Percentiles rank a stretch among this genome's conserved stretches.
These are phyloP conservation scores for Erodium maritimum DNA, from an alignment of 345 rosid genomes.

Conservation along the genomic window DNA sequence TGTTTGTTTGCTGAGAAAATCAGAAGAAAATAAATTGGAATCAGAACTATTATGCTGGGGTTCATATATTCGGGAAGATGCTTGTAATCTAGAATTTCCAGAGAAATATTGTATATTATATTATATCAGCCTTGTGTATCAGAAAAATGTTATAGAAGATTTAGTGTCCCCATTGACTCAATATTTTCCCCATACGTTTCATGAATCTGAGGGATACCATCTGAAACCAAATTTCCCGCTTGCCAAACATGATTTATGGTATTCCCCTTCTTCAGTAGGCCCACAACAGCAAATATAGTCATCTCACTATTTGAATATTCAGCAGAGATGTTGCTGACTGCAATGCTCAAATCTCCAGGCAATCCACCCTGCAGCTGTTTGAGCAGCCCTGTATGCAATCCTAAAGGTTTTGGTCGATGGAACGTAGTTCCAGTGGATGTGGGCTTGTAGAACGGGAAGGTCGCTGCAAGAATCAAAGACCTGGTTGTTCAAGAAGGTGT, in stretches of 20 bases:
- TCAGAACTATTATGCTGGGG: no score
- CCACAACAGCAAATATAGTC: constrained; percentile 31
- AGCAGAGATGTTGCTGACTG: constrained; percentile 20
- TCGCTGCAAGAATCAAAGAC: constrained; percentile 10
- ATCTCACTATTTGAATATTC: constrained; percentile 18
- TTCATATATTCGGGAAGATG: no score
- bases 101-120: no score
- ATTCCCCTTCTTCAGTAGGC: constrained; percentile 18
- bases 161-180: constrained; percentile 17
- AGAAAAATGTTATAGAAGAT: no score
- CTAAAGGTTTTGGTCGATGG: constrained; percentile 13
- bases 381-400: constrained; percentile 31
- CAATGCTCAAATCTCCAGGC: constrained; percentile 24
- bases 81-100: no score
- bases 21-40: no score
- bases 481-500: constrained; percentile 9
- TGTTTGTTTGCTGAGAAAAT: no score
- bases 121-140: no score
- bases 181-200: constrained; percentile 13
- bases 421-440: constrained; percentile 22
- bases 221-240: constrained; percentile 24
- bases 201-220: constrained; percentile 20
- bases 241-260: constrained; percentile 42
- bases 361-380: constrained; percentile 28
- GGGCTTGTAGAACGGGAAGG: constrained; percentile 13